A percentile compares a stretch with the other conserved stretches of the same genome.
phyloP scores from a whole-genome alignment of 23 red algal genomes.

The Pyropia yezoensis region DNA sequence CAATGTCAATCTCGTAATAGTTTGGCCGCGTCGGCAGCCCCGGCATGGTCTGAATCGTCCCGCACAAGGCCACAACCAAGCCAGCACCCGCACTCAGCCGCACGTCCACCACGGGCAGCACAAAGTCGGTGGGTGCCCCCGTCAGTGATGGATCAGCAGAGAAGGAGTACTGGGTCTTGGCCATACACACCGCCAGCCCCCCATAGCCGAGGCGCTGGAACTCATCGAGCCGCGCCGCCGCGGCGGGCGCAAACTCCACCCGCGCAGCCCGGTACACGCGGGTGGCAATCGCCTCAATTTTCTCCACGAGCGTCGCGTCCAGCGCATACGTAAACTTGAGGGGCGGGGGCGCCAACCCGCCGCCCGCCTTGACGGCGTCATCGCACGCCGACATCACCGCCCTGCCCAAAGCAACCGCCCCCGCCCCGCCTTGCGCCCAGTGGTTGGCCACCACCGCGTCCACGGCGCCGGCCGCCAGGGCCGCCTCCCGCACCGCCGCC shows the following conservation, averaged over 20 bases:
- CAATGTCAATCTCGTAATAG: conserved; percentile 95
- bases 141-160: conserved; percentile 65
- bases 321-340: conserved; percentile 65
- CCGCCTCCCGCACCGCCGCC: conserved; percentile 41
- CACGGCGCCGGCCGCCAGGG: conserved; percentile 61
- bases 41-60: conserved; percentile 92
- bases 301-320: conserved; percentile 40
- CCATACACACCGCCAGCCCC: conserved; percentile 83
- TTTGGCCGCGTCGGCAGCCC: conserved; percentile 90
- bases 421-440: conserved; percentile 81
- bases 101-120: conserved; percentile 74
- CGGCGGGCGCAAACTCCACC: conserved; percentile 63
- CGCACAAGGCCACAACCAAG: conserved; percentile 82
- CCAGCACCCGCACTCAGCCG: conserved; percentile 90
- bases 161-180: conserved; percentile 97
- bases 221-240: conserved; percentile 42
- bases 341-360: too few relatives aligned
- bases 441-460: conserved; percentile 94
- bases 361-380: neutral
- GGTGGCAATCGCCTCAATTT: conserved; percentile 63
- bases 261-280: conserved; percentile 76
- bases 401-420: conserved; percentile 67
- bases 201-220: conserved; percentile 75
- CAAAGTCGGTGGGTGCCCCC: conserved; percentile 79
- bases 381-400: conserved; percentile 68